Evolutionary conservation across 2,329 filamentous ascomycete species (phyloP), one percentile per base, ranked within the genome.

Genomic region (Ophiostoma perfectum): DNA sequence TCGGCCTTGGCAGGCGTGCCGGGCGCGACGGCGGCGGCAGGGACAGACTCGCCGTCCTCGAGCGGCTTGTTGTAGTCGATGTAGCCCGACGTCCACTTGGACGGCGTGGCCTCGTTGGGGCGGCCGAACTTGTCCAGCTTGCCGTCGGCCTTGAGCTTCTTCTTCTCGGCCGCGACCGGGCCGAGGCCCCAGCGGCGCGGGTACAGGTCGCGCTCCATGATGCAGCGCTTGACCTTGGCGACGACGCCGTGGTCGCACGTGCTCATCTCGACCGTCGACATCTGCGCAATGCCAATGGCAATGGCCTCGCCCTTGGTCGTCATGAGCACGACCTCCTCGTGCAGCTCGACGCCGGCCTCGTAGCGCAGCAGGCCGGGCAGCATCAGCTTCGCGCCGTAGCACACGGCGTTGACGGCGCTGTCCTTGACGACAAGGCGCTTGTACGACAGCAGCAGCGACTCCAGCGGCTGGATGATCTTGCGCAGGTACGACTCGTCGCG

Each of bases 251-350:
- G 95, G 78, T 98, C 93, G 80, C 95, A 98, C 45, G 93, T 94
- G 42, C 92, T 92, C 80, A 99, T 91, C 82, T 98, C 95, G 65
- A 97, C 93, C 2, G 93, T 96, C 52, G 93, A 97, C 95, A 99
- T 99, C 80, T 96, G 92, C 18, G 95, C 93, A 75, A 97, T 96
- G 75, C 91, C 95, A 71, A 99, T 87, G 70, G 95, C 95, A 76
- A 99, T 97, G 62, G 95, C 95, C 83, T 99, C 95, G 75, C 95
- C 95, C 86, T 99, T 99, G 76, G 95, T 98, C 69, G 95, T 98
- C 90, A 99, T 98, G 70, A 99, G 84, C 49, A 99, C 93, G 76
- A 98, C 89, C 81, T 99, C 95, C 79, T 99, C 95, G 78, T 97
- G 89, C 72, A 95, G 88, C 80, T 98, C 93, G 6, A 70, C 68